Base-by-base conservation (phyloP, 495 filamentous ascomycete genomes). In the Monascus purpureus region DNA sequence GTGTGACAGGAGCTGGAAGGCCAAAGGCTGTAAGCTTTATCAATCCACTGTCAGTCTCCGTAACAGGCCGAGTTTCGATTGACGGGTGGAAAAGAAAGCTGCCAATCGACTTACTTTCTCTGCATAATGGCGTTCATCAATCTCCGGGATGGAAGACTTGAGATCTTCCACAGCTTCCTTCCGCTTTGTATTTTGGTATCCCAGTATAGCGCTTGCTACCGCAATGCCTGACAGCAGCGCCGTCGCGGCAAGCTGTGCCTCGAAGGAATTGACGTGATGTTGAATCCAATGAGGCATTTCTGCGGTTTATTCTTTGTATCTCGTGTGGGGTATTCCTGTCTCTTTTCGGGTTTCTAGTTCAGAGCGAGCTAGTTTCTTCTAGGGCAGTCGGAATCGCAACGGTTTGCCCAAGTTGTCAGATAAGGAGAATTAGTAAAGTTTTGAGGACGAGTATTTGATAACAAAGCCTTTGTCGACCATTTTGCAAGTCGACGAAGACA, bases 1-100 rank as follows among this genome's bases (percentile, higher is more conserved):
- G 52, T 22, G 20, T 22, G 38, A 54, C 33, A 38, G 60, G 45
- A n/a, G 70, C 63, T n/a, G 80, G 69, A 3, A 62, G 70, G 31
- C 82, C 82, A 49, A 75, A 81, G 36, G 78, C 69, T 31, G 77
- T 87, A 33, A 93, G 71, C 77, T 86, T 65, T 47, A 25, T 40
- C 32, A 38, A 30, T 36, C 24, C 39, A 45, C 27, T 20, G 16
- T 16, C 13, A 12, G 13, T 24, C 41, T 30, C 3, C 18, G 36
- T n/a, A 17, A 38, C 25, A 39, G 33, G 19, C 9, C 5, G 2
- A 33, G 14, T 16, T 16, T 34, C 28, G n/a, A 30, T 16, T 30
- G 5, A 16, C 6, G 16, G 5, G 14, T 4, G 13, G 5, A 5
- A 22, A 6, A 20, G 29, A 9, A 14, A 20, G 5, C 9, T n/a